A percentile compares a stretch with the other conserved stretches of the same genome.
Evolutionary conservation across 495 filamentous ascomycete genomes (phyloP).

Genomic region (Penicillium canescens): DNA sequence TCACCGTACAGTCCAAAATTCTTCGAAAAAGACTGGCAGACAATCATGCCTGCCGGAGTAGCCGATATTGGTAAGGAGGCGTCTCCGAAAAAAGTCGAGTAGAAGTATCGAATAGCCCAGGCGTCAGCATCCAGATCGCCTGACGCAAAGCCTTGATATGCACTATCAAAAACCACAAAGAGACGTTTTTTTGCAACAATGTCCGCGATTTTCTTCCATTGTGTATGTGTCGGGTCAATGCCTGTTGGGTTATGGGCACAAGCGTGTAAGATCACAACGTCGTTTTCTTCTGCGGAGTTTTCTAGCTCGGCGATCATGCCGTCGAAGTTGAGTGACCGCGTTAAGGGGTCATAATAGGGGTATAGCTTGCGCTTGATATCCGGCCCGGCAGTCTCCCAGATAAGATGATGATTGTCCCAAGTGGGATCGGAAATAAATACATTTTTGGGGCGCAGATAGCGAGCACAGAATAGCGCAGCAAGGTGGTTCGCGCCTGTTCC

Average conservation of each 20-base stretch:
- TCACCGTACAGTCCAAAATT: slow-evolving; percentile 46
- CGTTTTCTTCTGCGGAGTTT: slow-evolving; percentile 4
- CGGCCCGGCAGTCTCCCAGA: slow-evolving; percentile 17
- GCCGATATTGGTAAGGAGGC: too few relatives aligned
- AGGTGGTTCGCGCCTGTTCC: slow-evolving; percentile 81
- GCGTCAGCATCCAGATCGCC: slow-evolving; percentile 40
- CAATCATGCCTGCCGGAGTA: neutral
- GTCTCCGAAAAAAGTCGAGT: too few relatives aligned
- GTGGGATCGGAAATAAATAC: slow-evolving; percentile 25
- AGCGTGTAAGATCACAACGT: slow-evolving; percentile 42
- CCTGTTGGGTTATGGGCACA: slow-evolving; percentile 51
- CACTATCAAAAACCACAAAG: slow-evolving; percentile 43
- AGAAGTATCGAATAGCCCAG: slow-evolving; percentile 41
- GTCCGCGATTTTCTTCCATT: slow-evolving; percentile 36
- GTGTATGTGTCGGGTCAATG: slow-evolving; percentile 30
- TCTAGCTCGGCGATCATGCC: slow-evolving; percentile 7
- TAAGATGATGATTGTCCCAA: slow-evolving; percentile 26
- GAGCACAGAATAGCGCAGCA: slow-evolving; percentile 70
- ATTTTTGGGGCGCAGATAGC: slow-evolving; percentile 3
- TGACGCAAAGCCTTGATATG: slow-evolving; percentile 47
- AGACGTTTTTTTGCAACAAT: slow-evolving; percentile 25
- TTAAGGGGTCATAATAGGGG: slow-evolving; percentile 21
- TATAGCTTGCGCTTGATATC: slow-evolving; percentile 11
- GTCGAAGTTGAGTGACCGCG: slow-evolving; percentile 5
- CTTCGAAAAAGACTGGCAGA: slow-evolving; percentile 41